A percentile compares a stretch with the other conserved stretches of the same genome.
These are phyloP conservation scores for Effrenium voratum DNA, from an alignment of 73 alveolate genomes.

Conservation along the genomic window DNA sequence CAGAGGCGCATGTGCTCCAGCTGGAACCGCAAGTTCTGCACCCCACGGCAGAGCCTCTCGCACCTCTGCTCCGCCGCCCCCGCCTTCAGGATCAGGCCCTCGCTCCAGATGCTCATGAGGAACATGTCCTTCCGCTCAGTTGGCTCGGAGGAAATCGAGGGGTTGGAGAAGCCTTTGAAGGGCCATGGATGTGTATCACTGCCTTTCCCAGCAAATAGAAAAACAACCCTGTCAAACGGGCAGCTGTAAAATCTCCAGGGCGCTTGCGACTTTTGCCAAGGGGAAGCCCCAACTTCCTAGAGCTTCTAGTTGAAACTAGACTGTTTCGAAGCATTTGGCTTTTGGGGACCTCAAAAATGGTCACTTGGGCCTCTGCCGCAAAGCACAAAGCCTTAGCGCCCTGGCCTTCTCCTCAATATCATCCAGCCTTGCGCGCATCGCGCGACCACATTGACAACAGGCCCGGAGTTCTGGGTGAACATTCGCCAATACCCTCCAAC, in stretches of 20 bases:
- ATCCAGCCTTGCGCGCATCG: no score
- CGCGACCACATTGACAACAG: background rate
- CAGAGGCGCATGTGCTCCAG: conserved; percentile 51
- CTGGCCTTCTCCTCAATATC: conserved; percentile 65
- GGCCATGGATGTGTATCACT: background rate
- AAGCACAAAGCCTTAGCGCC: background rate
- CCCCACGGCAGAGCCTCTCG: conserved; percentile 35
- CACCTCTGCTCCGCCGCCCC: conserved; percentile 47
- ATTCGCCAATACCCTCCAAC: no score
- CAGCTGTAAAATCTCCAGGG: no score
- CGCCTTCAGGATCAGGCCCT: conserved; percentile 39
- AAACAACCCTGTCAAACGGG: no score
- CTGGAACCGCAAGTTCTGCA: background rate
- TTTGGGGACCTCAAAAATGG: no score
- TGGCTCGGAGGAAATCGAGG: no score
- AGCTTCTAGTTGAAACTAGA: no score
- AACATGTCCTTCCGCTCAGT: conserved; percentile 39
- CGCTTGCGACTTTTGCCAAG: no score
- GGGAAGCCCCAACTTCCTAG: no score
- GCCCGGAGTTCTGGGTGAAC: background rate
- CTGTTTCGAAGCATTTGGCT: no score
- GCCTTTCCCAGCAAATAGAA: no score
- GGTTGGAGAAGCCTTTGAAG: no score
- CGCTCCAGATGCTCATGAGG: conserved; percentile 50
- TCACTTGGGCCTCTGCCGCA: background rate